Base-by-base conservation (phyloP, 2,329 filamentous ascomycete species). In the Gnomoniopsis smithogilvyi region DNA sequence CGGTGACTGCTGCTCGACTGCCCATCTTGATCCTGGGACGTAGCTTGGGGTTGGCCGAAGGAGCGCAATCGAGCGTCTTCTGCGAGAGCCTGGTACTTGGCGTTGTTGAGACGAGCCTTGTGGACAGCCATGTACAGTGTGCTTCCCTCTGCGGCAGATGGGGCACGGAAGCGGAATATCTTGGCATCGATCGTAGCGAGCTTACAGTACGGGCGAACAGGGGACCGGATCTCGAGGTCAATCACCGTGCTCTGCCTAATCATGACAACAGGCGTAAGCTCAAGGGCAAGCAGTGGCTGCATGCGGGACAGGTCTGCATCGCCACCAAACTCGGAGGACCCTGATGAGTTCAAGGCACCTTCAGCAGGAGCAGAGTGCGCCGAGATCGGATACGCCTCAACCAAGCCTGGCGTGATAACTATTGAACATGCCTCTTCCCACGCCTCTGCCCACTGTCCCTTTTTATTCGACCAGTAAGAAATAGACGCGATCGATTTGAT, bases 151-250 rank as follows among this genome's bases (percentile, higher is more conserved):
- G 86, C 82, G 2, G 86, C 81, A 50, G 84, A 90, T 46, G 88
- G 80, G 51, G 91, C 91, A 46, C 95, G 89, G 82, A 98, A 95
- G 79, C 96, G 94, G 76, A 96, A 91, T 70, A 96, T 95, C 67
- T 77, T 80, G 34, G 81, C 81, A 15, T 87, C 88, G 53, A 88
- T 69, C 76, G 76, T 82, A 60, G 80, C 83, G 58, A 96, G 82
- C 66, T 85, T 84, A 6, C 90, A 92, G 63, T 90, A 80, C 22
- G 80, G 73, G 47, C 90, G 89, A 26, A 93, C 89, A 1, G 91
- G 91, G 7, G 94, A 97, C 52, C 92, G 89, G 64, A 99, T 91
- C 64, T 96, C 95, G 56, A 99, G 91, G 71, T 99, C 95, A 34
- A 99, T 84, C 3, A 90, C 91, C 22, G 92, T 99, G 67, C 93